Evolutionary conservation across 2,329 filamentous ascomycete species (phyloP).

Genomic region (Trichoderma sp.): DNA sequence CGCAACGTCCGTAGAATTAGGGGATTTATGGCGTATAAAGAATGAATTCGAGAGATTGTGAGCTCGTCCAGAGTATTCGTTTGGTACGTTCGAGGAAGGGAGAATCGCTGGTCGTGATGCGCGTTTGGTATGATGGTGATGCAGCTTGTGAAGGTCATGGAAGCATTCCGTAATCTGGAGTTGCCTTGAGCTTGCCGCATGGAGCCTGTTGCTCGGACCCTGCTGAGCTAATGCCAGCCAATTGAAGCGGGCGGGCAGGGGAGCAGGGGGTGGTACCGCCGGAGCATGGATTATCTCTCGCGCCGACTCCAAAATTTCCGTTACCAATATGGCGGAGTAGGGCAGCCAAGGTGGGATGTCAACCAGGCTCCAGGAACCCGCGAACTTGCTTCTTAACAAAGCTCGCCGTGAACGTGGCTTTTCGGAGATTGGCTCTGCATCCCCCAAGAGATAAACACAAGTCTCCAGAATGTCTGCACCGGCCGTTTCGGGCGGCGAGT

Average conservation of each 20-base stretch:
- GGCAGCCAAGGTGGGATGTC: constrained; percentile 41
- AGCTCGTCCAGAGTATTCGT: background rate
- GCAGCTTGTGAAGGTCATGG: constrained; percentile 28
- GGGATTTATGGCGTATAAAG: background rate
- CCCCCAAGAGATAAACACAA: constrained; percentile 28
- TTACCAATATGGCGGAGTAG: constrained; percentile 36
- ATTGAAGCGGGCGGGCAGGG: constrained; percentile 12
- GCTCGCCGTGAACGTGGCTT: constrained; percentile 32
- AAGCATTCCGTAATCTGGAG: constrained; percentile 42
- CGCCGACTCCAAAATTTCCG: constrained; percentile 42
- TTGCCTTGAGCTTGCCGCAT: constrained; percentile 41
- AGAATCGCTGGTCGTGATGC: constrained; percentile 13
- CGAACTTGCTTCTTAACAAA: constrained; percentile 29
- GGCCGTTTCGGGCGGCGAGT: constrained; percentile 37
- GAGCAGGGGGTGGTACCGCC: constrained; percentile 27
- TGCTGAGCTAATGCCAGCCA: constrained; percentile 26
- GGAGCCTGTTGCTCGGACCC: constrained; percentile 26
- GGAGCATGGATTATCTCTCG: constrained; percentile 40
- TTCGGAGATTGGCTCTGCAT: constrained; percentile 26
- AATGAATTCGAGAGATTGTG: background rate
- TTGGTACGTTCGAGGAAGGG: background rate
- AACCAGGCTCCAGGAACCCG: constrained; percentile 31
- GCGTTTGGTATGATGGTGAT: constrained; percentile 28
- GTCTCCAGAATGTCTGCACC: constrained; percentile 48
- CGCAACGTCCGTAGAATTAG: constrained; percentile 20